Percentiles rank a stretch among this genome's conserved stretches.
Evolutionary conservation across 371 early-diverging fungal genomes (phyloP).

Genomic region (Rhizopus sp.): DNA sequence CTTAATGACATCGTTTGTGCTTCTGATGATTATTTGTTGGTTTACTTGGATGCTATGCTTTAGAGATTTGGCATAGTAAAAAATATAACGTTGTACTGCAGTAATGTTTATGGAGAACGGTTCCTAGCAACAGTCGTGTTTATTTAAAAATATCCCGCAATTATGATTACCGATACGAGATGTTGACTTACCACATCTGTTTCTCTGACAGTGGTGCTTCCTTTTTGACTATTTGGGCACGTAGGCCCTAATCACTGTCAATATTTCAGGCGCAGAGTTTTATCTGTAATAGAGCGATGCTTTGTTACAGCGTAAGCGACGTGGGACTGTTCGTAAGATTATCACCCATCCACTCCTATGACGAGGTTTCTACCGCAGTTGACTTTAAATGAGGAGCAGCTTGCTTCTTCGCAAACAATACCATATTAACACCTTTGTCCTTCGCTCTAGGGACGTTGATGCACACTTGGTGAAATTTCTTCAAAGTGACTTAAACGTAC

Average conservation of each 20-base stretch:
- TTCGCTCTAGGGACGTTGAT: constrained; percentile 9
- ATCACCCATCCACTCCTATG: constrained; percentile 4
- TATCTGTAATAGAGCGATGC: not conserved
- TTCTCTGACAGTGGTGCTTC: too few relatives aligned
- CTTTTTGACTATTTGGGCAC: too few relatives aligned
- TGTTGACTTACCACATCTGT: too few relatives aligned
- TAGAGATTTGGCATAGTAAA: not conserved
- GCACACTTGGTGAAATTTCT: constrained; percentile 12
- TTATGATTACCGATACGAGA: too few relatives aligned
- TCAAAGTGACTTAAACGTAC: constrained; percentile 12
- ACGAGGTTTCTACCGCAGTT: not conserved
- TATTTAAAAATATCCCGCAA: too few relatives aligned
- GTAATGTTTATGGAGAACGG: too few relatives aligned
- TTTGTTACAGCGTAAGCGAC: constrained; percentile 6
- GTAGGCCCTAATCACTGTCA: too few relatives aligned
- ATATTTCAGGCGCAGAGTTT: not conserved
- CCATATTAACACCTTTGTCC: not conserved
- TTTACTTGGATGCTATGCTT: not conserved
- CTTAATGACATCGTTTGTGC: too few relatives aligned
- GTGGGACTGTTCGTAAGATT: constrained; percentile 5
- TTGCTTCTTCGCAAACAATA: constrained; percentile 4
- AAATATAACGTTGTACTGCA: too few relatives aligned
- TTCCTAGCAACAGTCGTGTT: not conserved
- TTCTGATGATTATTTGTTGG: too few relatives aligned
- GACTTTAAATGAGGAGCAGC: not conserved